Evolutionary conservation across 495 filamentous ascomycete species (phyloP).

Genomic region (Staphylotrichum tortipilum): DNA sequence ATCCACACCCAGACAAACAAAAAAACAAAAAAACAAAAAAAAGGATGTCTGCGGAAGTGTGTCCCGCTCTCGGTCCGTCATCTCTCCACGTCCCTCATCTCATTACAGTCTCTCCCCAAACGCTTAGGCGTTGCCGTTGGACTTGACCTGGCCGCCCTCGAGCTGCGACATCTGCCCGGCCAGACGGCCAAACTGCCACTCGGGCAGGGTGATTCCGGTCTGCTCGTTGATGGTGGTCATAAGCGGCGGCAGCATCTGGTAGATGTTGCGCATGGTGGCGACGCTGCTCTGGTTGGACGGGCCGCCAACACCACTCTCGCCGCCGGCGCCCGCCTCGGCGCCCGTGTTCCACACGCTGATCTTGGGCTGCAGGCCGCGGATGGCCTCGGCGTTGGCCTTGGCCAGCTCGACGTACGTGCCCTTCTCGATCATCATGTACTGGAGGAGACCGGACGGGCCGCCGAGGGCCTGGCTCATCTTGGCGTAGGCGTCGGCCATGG

Average conservation of each 20-base stretch:
- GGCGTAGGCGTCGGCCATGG: slow-evolving; percentile 69
- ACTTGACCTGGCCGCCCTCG: slow-evolving; percentile 7
- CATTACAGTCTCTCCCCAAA: no score
- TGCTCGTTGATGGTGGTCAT: slow-evolving; percentile 77
- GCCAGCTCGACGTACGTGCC: slow-evolving; percentile 56
- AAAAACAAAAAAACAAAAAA: no score
- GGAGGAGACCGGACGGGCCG: slow-evolving; percentile 62
- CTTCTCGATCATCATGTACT: slow-evolving; percentile 72
- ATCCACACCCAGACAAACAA: no score
- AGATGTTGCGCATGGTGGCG: slow-evolving; percentile 45
- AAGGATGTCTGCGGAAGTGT: no score
- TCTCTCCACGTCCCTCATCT: neutral
- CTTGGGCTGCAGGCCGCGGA: slow-evolving; percentile 74
- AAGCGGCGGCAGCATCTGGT: slow-evolving; percentile 70
- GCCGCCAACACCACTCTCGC: slow-evolving; percentile 25
- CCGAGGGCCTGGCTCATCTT: slow-evolving; percentile 62
- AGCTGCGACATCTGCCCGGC: slow-evolving; percentile 23
- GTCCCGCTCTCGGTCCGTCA: no score
- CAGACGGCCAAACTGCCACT: slow-evolving; percentile 55
- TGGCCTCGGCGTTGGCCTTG: slow-evolving; percentile 59
- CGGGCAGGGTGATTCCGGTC: slow-evolving; percentile 65
- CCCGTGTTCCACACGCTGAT: slow-evolving; percentile 85
- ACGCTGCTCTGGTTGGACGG: slow-evolving; percentile 25
- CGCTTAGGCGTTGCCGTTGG: slow-evolving; percentile 17
- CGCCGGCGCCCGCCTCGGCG: slow-evolving; percentile 28